These are phyloP conservation scores for Starmera stellimalicola DNA, from an alignment of 1,139 yeast genomes.

Conservation along the genomic window DNA sequence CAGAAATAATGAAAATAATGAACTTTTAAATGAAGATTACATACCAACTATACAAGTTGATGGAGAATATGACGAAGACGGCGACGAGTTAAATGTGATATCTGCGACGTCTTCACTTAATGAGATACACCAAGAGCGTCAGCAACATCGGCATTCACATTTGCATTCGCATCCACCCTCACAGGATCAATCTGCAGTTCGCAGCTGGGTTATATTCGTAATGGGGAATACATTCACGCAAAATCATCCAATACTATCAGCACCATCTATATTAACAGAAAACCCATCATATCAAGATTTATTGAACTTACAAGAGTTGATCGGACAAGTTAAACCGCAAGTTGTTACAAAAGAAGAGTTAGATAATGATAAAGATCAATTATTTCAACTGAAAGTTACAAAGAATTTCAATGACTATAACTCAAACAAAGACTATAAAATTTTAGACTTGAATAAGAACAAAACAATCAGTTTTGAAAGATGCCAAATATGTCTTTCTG, in stretches of 20 bases:
- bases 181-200: too few species aligned
- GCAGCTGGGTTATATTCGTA: slow-evolving; percentile 41
- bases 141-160: neutral
- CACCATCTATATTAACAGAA: slow-evolving; percentile 37
- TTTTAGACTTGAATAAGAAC: neutral
- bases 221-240: slow-evolving; percentile 39
- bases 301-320: slow-evolving; percentile 31
- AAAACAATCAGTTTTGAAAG: slow-evolving; percentile 4
- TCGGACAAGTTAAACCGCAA: slow-evolving; percentile 36
- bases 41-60: slow-evolving; percentile 2
- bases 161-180: neutral
- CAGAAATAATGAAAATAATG: neutral
- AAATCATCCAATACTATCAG: slow-evolving; percentile 37
- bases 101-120: neutral
- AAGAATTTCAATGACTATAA: neutral
- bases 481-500: slow-evolving; percentile 43
- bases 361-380: slow-evolving; percentile 16
- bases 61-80: slow-evolving; percentile 2
- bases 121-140: neutral
- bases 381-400: slow-evolving; percentile 9
- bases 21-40: too few species aligned
- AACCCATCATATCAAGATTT: slow-evolving; percentile 41
- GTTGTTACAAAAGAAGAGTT: slow-evolving; percentile 33
- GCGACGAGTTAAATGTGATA: neutral
- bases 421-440: neutral